phyloP scores from a whole-genome alignment of 306 rosid species.

The Dryas octopetala region DNA sequence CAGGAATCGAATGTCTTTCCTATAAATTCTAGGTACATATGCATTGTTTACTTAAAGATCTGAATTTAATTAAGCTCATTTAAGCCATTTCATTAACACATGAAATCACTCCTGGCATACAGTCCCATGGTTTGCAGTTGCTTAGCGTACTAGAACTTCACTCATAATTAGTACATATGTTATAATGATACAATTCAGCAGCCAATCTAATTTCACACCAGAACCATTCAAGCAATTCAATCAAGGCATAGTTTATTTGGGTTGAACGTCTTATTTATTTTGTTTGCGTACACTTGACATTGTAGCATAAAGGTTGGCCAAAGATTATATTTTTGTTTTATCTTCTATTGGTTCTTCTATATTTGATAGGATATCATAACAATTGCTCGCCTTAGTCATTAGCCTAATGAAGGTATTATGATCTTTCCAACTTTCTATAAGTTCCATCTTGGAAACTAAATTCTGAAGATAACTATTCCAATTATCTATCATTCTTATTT shows the following conservation, averaged over 20 bases:
- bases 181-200: not conserved
- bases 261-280: not conserved
- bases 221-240: not conserved
- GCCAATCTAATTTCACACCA: not conserved
- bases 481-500: not conserved
- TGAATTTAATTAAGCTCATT: too few relatives aligned
- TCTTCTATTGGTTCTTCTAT: too few relatives aligned
- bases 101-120: too few relatives aligned
- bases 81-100: too few relatives aligned
- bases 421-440: not conserved
- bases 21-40: not conserved
- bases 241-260: not conserved
- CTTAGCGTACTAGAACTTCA: not conserved
- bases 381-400: not conserved
- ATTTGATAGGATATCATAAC: too few relatives aligned
- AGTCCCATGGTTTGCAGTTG: too few relatives aligned
- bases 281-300: too few relatives aligned
- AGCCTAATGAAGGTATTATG: not conserved
- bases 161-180: not conserved
- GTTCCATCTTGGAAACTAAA: not conserved
- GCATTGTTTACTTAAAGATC: not conserved
- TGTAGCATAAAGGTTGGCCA: not conserved
- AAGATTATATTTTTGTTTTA: not conserved
- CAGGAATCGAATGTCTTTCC: not conserved
- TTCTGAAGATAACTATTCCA: not conserved